Evolutionary conservation across 106 monocot species (phyloP).

Genomic region (Dendrobium huoshanense): DNA sequence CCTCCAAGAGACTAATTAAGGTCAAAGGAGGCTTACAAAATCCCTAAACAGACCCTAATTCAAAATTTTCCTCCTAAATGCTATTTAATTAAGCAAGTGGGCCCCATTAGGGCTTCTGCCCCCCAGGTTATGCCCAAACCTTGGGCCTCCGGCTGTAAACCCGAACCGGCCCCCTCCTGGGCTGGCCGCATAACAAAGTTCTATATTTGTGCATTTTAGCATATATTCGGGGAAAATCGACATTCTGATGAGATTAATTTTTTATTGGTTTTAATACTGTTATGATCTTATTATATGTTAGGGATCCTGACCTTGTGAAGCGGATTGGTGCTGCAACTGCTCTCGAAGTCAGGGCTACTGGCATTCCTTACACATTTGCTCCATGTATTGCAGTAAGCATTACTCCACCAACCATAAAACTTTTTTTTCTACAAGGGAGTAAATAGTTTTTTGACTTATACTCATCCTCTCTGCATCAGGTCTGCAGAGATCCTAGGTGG

Average conservation of each 20-base stretch:
- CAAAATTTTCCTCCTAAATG: too few species aligned
- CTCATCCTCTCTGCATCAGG: slow-evolving; percentile 16
- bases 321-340: slow-evolving; percentile 57
- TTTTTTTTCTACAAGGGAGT: neutral
- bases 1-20: too few species aligned
- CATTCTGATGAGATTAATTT: neutral
- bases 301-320: slow-evolving; percentile 46
- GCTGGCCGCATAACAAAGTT: too few species aligned
- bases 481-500: slow-evolving; percentile 58
- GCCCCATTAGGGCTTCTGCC: too few species aligned
- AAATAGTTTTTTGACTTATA: neutral
- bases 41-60: too few species aligned
- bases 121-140: too few species aligned
- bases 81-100: too few species aligned
- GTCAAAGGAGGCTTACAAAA: too few species aligned
- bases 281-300: slow-evolving; percentile 1
- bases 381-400: slow-evolving; percentile 53
- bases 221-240: neutral
- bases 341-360: slow-evolving; percentile 54
- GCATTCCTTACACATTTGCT: slow-evolving; percentile 62
- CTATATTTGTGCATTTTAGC: neutral
- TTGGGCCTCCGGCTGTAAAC: too few species aligned
- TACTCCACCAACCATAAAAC: neutral
- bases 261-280: neutral
- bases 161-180: too few species aligned